Evolutionary conservation across 2,329 filamentous ascomycete genomes (phyloP).

Genomic region (Zasmidium angulare): DNA sequence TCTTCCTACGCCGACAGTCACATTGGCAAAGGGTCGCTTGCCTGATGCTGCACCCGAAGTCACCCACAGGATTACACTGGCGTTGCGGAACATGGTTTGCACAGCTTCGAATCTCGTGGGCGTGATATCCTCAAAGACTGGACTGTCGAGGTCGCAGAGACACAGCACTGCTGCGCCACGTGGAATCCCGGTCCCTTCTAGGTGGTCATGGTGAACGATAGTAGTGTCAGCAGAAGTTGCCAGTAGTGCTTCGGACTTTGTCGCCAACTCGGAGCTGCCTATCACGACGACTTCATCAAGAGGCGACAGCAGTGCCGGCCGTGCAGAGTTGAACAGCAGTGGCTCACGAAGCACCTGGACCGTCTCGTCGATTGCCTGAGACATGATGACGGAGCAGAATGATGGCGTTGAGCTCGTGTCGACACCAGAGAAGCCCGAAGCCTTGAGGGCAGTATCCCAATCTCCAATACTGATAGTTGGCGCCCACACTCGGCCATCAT

Average conservation of each 20-base stretch:
- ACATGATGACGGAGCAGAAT: not conserved
- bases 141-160: conserved; percentile 2
- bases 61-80: conserved; percentile 6
- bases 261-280: not conserved
- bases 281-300: not conserved
- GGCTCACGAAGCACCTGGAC: conserved; percentile 2
- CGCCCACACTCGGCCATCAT: conserved; percentile 28
- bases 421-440: conserved; percentile 35
- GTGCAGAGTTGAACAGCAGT: not conserved
- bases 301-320: not conserved
- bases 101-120: conserved; percentile 2
- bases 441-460: conserved; percentile 35
- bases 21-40: conserved; percentile 8
- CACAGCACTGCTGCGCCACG: not conserved
- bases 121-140: conserved; percentile 10
- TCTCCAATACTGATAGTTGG: conserved; percentile 24
- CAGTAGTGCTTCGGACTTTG: not conserved
- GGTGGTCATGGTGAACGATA: not conserved
- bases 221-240: not conserved
- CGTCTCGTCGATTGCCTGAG: conserved; percentile 10
- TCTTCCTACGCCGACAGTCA: conserved; percentile 26
- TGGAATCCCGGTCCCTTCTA: not conserved
- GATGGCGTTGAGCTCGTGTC: conserved; percentile 17
- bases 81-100: not conserved
- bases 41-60: conserved; percentile 1